phyloP scores from a whole-genome alignment of 1,284 basidiomycete genomes.

The Cutaneotrichosporon sp. region DNA sequence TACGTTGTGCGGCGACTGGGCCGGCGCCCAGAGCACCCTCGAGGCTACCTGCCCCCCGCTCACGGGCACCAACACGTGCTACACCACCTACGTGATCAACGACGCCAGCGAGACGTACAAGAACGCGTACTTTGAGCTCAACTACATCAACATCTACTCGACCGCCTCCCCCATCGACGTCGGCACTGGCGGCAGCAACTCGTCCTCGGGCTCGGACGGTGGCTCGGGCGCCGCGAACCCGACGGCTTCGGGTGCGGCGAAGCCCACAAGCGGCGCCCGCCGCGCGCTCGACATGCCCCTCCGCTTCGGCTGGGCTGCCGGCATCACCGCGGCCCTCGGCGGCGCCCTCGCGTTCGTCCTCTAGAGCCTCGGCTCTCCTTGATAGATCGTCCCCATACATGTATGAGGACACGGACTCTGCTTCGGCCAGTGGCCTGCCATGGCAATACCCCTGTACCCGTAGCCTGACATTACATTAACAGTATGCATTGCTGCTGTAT shows the following conservation, averaged over 20 bases:
- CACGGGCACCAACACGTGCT: slow-evolving; percentile 50
- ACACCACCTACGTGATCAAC: slow-evolving; percentile 73
- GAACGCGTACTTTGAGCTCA: slow-evolving; percentile 74
- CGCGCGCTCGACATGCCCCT: background rate
- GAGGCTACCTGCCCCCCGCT: slow-evolving; percentile 62
- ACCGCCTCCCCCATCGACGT: slow-evolving; percentile 11
- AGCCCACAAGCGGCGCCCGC: background rate
- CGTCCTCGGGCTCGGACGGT: background rate
- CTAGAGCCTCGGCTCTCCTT: background rate
- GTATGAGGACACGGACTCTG: background rate
- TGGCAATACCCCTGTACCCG: background rate
- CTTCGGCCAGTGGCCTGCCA: background rate
- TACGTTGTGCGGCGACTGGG: slow-evolving; percentile 66
- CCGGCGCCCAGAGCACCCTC: slow-evolving; percentile 61
- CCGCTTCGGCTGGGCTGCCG: slow-evolving; percentile 9
- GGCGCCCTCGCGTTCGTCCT: slow-evolving; percentile 12
- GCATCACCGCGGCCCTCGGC: background rate
- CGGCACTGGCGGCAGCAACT: too few relatives aligned
- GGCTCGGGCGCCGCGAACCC: background rate
- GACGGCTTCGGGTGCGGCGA: background rate
- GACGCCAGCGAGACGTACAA: slow-evolving; percentile 58
- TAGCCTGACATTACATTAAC: slow-evolving; percentile 1
- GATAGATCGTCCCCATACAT: background rate
- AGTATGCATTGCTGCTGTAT: background rate
- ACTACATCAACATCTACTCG: slow-evolving; percentile 58